These are phyloP conservation scores for Ascodesmis nigricans DNA, from an alignment of 495 filamentous ascomycete species.

Conservation along the genomic window DNA sequence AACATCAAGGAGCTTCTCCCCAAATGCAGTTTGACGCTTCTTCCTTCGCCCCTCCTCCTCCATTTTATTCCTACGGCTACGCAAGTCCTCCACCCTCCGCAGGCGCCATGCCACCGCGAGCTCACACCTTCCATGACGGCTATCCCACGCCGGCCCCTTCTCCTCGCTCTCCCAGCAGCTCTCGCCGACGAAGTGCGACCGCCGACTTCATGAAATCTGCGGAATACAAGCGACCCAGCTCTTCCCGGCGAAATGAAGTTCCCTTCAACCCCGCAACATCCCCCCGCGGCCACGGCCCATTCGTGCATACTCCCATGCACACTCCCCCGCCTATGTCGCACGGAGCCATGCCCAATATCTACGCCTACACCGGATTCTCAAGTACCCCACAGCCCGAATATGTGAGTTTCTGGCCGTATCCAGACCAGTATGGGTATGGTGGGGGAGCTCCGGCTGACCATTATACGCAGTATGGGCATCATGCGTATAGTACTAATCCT, in stretches of 20 bases:
- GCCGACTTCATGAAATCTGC: conserved; percentile 14
- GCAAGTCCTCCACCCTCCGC: too few species aligned
- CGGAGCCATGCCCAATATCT: conserved; percentile 18
- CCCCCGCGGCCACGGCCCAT: conserved; percentile 6
- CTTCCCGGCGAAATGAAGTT: conserved; percentile 16
- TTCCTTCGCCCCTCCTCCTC: too few species aligned
- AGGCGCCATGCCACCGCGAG: too few species aligned
- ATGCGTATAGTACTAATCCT: conserved; percentile 6
- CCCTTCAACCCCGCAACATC: conserved; percentile 18
- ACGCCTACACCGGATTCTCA: conserved; percentile 20
- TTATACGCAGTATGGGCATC: neutral
- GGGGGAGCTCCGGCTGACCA: neutral
- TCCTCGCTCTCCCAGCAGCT: conserved; percentile 18
- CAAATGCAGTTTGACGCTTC: too few species aligned
- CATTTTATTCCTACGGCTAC: too few species aligned
- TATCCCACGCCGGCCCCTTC: conserved; percentile 20
- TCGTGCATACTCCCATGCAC: conserved; percentile 21
- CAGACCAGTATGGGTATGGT: neutral
- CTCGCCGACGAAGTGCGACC: conserved; percentile 13
- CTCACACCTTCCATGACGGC: too few species aligned
- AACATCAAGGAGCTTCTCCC: too few species aligned
- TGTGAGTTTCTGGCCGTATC: conserved; percentile 14
- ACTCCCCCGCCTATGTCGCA: conserved; percentile 20
- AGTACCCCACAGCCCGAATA: conserved; percentile 17
- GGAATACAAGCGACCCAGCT: conserved; percentile 20